phyloP scores from a whole-genome alignment of 352 stramenopile genomes.

The Pythium sp. region DNA sequence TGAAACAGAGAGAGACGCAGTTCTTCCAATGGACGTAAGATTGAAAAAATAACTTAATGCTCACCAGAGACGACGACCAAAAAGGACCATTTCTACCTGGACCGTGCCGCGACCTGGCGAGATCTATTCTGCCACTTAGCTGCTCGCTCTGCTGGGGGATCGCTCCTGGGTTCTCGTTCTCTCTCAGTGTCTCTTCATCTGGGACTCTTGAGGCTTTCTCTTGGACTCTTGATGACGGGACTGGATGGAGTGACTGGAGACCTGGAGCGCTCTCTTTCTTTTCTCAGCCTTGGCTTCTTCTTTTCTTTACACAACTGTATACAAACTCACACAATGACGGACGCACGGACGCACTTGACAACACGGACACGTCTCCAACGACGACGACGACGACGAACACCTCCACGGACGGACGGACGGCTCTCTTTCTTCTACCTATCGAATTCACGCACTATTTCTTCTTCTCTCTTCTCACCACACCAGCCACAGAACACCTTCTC shows the following conservation, averaged over 20 bases:
- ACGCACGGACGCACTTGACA: slow-evolving; percentile 12
- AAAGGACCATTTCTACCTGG: slow-evolving; percentile 8
- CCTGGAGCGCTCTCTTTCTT: slow-evolving; percentile 4
- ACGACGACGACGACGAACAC: slow-evolving; percentile 2
- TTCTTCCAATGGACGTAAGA: slow-evolving; percentile 44
- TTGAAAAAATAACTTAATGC: slow-evolving; percentile 43
- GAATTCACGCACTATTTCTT: slow-evolving; percentile 8
- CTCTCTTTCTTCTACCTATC: slow-evolving; percentile 10
- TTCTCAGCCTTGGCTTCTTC: not conserved
- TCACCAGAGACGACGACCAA: slow-evolving; percentile 8
- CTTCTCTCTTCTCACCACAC: slow-evolving; percentile 1
- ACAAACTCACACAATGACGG: slow-evolving; percentile 13
- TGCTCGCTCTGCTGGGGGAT: slow-evolving; percentile 2
- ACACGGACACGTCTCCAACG: slow-evolving; percentile 7
- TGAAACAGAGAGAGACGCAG: slow-evolving; percentile 44
- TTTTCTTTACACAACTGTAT: slow-evolving; percentile 9
- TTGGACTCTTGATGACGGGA: not conserved
- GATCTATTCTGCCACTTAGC: slow-evolving; percentile 11
- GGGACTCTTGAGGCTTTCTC: not conserved
- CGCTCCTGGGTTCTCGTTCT: slow-evolving; percentile 9
- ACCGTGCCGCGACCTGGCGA: not conserved
- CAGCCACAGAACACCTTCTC: not conserved
- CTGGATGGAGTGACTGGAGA: not conserved
- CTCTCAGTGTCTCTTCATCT: not conserved
- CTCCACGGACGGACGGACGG: not conserved